Percentiles rank a stretch among this genome's conserved stretches.
Evolutionary conservation across 352 stramenopile species (phyloP).

Genomic region (Phytophthora pluvialis): DNA sequence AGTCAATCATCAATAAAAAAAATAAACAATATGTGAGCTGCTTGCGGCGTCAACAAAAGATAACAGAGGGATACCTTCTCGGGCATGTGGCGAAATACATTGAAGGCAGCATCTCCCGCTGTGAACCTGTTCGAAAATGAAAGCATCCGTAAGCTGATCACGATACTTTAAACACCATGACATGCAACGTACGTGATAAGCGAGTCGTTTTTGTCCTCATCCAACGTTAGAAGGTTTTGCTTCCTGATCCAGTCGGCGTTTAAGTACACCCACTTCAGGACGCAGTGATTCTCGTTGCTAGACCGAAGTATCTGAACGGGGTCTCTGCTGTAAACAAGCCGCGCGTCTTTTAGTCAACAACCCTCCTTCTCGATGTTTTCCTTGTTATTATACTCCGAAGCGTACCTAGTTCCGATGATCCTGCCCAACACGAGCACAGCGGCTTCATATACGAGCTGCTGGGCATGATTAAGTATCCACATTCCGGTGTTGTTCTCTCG

Average conservation of each 20-base stretch:
- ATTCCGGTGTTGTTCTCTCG: constrained; percentile 38
- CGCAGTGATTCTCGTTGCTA: constrained; percentile 63
- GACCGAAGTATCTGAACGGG: constrained; percentile 64
- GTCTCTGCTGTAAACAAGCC: constrained; percentile 41
- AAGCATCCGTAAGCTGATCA: background rate
- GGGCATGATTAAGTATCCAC: constrained; percentile 42
- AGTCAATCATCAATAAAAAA: too few species aligned
- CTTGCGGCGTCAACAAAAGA: too few species aligned
- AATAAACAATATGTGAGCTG: too few species aligned
- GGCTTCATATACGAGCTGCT: constrained; percentile 71
- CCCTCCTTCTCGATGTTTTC: background rate
- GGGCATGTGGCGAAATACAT: constrained; percentile 83
- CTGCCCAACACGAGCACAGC: constrained; percentile 69
- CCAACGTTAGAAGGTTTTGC: constrained; percentile 51
- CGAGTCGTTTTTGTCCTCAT: constrained; percentile 9
- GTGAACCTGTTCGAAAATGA: constrained; percentile 44
- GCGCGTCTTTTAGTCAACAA: background rate
- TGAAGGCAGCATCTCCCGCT: constrained; percentile 60
- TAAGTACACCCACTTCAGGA: constrained; percentile 82
- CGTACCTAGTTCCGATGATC: constrained; percentile 57
- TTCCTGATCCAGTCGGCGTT: constrained; percentile 83
- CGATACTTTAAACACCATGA: background rate
- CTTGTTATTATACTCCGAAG: background rate
- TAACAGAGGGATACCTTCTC: constrained; percentile 53
- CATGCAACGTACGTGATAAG: constrained; percentile 41